Base-by-base conservation (phyloP, 192 early-diverging fungal genomes). In the Coemansia aciculifera region DNA sequence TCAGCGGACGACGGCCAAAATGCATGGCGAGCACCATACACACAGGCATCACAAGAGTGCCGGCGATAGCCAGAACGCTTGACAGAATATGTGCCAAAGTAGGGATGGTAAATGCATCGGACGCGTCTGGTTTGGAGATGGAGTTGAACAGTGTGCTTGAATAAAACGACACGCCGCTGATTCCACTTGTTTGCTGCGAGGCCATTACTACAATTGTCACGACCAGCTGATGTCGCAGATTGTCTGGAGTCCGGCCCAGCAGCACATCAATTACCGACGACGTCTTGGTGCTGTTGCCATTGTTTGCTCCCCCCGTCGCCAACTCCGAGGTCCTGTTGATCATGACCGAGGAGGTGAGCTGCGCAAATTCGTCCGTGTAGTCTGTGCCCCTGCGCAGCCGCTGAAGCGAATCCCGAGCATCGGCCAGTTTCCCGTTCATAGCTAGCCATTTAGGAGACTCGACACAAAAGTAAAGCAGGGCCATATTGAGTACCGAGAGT, bases 151-250 rank as follows among this genome's bases (percentile, higher is more conserved):
- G 90, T 0, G 85, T 87, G 12, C 92, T 91, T 0, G 87, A 90
- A 65, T 91, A 95, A 73, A 90, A 93, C 60, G 91, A 86, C 13
- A 93, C 85, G 17, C 87, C 91, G 72, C 90, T 90, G 62, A 95
- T 92, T 21, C 92, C 94, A 39, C 86, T 87, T 32, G 90, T 72
- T 71, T 95, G 94, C 77, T 95, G 94, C 39, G 84, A 71, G 5
- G 89, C 64, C 71, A 92, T 91, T 10, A 89, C 23, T 7, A 84
- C 63, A n/a, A 89, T 63, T 29, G 88, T 82, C 23, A 86, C 83
- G 1, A 91, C 5, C 3, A 93, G 78, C 42, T 90, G 87, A 37
- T 77, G 73, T 11, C 85, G 74, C 40, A 92, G 84, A 31, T 86
- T 84, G 51, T 84, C 77, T 6, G 78, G 74, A 2, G 78, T 79